phyloP scores from a whole-genome alignment of 2,329 filamentous ascomycete species.

The Phyllosticta citriasiana region DNA sequence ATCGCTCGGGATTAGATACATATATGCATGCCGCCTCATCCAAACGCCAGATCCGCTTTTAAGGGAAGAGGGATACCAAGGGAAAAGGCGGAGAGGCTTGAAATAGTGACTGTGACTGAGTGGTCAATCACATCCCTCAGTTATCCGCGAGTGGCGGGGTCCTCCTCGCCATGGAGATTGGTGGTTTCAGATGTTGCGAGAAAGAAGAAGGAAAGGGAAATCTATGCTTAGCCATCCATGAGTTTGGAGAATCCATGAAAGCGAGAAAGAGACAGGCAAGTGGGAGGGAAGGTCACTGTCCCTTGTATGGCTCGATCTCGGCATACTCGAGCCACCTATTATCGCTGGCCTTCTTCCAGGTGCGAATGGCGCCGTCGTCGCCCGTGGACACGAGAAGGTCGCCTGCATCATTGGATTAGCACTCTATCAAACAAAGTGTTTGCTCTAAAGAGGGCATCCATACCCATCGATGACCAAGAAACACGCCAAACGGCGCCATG shows the following conservation, averaged over 20 bases:
- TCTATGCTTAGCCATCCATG: not conserved
- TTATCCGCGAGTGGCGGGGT: too few relatives aligned
- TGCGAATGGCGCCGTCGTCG: conserved; percentile 55
- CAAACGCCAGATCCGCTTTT: too few relatives aligned
- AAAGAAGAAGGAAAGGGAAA: not conserved
- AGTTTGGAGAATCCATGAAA: not conserved
- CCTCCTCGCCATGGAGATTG: too few relatives aligned
- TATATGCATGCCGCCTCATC: too few relatives aligned
- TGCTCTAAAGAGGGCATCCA: conserved; percentile 3
- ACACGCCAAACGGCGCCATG: conserved; percentile 67
- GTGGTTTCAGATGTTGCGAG: not conserved
- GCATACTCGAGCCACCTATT: conserved; percentile 40
- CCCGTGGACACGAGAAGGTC: conserved; percentile 67
- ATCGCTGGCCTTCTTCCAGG: conserved; percentile 41
- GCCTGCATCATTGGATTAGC: conserved; percentile 40
- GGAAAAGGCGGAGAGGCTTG: too few relatives aligned
- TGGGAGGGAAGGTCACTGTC: not conserved
- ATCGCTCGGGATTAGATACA: too few relatives aligned
- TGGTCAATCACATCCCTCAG: too few relatives aligned
- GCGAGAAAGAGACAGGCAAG: not conserved
- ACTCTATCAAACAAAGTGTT: not conserved
- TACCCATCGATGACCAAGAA: conserved; percentile 47
- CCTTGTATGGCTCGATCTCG: conserved; percentile 29
- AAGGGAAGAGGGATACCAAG: too few relatives aligned
- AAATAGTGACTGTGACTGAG: too few relatives aligned